A percentile compares a stretch with the other conserved stretches of the same genome.
Evolutionary conservation across 805 yeast species (phyloP).

Genomic region (Nakazawaea holstii): DNA sequence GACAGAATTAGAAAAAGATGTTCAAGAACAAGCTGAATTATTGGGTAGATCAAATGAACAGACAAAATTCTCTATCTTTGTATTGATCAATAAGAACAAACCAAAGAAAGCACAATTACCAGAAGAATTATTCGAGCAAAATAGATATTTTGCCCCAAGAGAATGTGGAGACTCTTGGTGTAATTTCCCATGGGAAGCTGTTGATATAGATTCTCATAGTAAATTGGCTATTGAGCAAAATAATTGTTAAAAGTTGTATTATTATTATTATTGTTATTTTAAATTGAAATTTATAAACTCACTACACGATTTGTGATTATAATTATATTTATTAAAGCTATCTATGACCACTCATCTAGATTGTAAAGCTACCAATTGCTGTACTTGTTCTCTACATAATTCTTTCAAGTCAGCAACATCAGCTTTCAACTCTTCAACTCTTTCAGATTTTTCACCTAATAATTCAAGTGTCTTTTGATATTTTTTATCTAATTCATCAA

Average conservation of each 20-base stretch:
- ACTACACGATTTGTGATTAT: no score
- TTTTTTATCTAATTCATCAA: slow-evolving; percentile 33
- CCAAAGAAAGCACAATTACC: slow-evolving; percentile 75
- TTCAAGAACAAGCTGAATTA: slow-evolving; percentile 51
- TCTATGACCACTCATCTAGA: slow-evolving; percentile 9
- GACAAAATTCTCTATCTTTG: slow-evolving; percentile 72
- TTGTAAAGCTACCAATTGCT: slow-evolving; percentile 72
- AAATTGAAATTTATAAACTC: no score
- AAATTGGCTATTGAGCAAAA: slow-evolving; percentile 62
- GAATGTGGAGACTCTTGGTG: slow-evolving; percentile 79
- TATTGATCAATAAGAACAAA: slow-evolving; percentile 79
- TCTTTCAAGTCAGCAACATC: slow-evolving; percentile 89
- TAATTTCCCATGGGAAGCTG: slow-evolving; percentile 89
- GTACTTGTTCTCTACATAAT: slow-evolving; percentile 76
- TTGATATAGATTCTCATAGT: slow-evolving; percentile 75
- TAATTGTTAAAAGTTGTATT: slow-evolving; percentile 30
- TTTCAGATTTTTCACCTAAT: slow-evolving; percentile 84
- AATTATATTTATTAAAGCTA: no score
- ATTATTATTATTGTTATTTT: not conserved
- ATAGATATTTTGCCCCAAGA: slow-evolving; percentile 67
- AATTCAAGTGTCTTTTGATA: slow-evolving; percentile 55
- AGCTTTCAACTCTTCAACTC: slow-evolving; percentile 76
- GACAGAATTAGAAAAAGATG: slow-evolving; percentile 65
- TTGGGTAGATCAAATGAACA: slow-evolving; percentile 53
- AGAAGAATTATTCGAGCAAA: slow-evolving; percentile 51